Evolutionary conservation across 176 grass and related monocot genomes (phyloP).

Genomic region (Juncus inflexus): DNA sequence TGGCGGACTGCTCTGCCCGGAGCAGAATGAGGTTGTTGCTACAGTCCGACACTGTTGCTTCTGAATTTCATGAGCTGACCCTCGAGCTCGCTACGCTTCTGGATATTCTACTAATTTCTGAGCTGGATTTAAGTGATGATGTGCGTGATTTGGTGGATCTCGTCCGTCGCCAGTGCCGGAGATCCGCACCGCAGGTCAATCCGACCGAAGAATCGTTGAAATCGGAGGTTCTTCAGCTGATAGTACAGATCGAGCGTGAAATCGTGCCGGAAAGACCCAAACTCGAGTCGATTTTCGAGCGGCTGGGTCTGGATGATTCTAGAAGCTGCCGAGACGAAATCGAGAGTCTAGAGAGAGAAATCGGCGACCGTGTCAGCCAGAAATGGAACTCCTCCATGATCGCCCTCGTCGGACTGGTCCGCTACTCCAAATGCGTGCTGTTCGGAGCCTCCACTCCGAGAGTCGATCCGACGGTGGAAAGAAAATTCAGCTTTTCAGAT

Average conservation of each 20-base stretch:
- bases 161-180: conserved; percentile 58
- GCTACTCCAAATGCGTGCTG: conserved; percentile 87
- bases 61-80: conserved; percentile 54
- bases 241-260: conserved; percentile 60
- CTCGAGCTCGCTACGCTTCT: conserved; percentile 77
- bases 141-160: conserved; percentile 58
- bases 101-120: conserved; percentile 61
- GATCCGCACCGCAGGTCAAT: conserved; percentile 34
- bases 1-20: conserved; percentile 51
- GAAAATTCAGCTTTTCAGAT: conserved; percentile 28
- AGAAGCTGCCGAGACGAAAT: conserved; percentile 72
- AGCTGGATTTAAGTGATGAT: conserved; percentile 62
- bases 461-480: conserved; percentile 35
- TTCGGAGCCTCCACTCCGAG: conserved; percentile 64
- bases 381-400: conserved; percentile 69
- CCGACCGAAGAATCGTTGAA: conserved; percentile 39
- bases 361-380: conserved; percentile 62
- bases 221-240: conserved; percentile 47
- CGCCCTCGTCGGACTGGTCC: conserved; percentile 67
- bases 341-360: conserved; percentile 75
- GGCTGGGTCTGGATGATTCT: conserved; percentile 55
- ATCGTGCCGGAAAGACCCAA: conserved; percentile 60
- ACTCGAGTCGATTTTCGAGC: conserved; percentile 50
- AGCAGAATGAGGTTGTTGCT: conserved; percentile 74
- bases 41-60: conserved; percentile 44